phyloP scores from a whole-genome alignment of 2,329 filamentous ascomycete genomes.

The Cyphellophora europaea region DNA sequence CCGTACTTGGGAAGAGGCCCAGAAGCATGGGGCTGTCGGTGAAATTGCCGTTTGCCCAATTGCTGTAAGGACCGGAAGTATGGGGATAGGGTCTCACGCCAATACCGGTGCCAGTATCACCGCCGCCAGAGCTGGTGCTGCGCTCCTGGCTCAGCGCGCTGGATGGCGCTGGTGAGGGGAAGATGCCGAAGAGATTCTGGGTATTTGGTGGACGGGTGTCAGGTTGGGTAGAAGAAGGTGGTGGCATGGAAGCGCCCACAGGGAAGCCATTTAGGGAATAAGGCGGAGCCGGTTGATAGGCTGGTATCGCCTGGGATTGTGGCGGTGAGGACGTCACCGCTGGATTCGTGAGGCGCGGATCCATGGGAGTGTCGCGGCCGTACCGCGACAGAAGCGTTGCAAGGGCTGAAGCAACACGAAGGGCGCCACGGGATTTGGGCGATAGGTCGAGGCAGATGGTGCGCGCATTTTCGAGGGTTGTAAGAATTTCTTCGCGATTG shows the following conservation, averaged over 20 bases:
- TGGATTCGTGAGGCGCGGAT: not conserved
- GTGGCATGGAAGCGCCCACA: too few species aligned
- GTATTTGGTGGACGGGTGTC: not conserved
- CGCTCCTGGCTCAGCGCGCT: not conserved
- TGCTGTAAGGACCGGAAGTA: not conserved
- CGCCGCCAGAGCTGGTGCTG: not conserved
- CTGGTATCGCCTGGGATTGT: too few species aligned
- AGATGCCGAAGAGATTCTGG: not conserved
- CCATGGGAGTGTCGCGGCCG: not conserved
- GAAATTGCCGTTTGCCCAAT: not conserved
- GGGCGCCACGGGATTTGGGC: not conserved
- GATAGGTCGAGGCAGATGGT: not conserved
- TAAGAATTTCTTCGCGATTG: not conserved
- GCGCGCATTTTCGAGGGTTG: not conserved
- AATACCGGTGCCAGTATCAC: not conserved
- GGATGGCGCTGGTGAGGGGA: not conserved
- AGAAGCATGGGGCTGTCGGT: not conserved
- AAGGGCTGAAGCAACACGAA: not conserved
- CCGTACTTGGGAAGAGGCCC: not conserved
- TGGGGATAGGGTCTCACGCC: not conserved
- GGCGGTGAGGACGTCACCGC: too few species aligned
- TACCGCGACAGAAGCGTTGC: not conserved
- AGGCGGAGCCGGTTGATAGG: not conserved
- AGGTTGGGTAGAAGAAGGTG: not conserved
- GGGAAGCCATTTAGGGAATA: slow-evolving; percentile 1